phyloP scores from a whole-genome alignment of 169 alveolate species.

The Fabrea salina region DNA sequence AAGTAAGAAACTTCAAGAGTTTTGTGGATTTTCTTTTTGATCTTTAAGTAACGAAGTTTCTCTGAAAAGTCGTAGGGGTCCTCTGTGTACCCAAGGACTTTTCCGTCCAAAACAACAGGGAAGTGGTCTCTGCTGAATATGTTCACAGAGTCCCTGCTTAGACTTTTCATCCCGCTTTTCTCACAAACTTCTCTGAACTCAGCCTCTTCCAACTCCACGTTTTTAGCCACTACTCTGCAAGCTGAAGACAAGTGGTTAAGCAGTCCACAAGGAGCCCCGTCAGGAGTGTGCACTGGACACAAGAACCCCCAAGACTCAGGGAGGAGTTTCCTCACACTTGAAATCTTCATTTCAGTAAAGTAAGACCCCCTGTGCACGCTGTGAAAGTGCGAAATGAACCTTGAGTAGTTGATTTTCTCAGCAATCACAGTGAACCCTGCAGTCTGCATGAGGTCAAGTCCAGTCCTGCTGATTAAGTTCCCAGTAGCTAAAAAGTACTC shows the following conservation, averaged over 20 bases:
- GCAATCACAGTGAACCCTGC: conserved; percentile 98
- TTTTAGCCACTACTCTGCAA: conserved; percentile 76
- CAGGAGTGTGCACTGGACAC: conserved; percentile 99
- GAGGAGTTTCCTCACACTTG: conserved; percentile 95
- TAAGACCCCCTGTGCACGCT: conserved; percentile 99
- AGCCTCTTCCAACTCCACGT: background rate
- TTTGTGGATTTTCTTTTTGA: conserved; percentile 66
- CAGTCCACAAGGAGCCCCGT: conserved; percentile 99
- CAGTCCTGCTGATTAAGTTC: conserved; percentile 84
- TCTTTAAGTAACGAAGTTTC: conserved; percentile 67
- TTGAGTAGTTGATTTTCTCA: conserved; percentile 96
- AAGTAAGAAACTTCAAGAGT: conserved; percentile 85
- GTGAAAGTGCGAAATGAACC: conserved; percentile 97
- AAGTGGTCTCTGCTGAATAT: conserved; percentile 68
- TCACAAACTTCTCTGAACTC: conserved; percentile 30
- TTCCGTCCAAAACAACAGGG: conserved; percentile 91
- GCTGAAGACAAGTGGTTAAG: conserved; percentile 93
- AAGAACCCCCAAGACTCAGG: conserved; percentile 99
- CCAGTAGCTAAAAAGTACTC: conserved; percentile 97
- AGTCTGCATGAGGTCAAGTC: conserved; percentile 87
- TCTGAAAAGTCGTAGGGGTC: conserved; percentile 58
- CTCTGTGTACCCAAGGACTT: conserved; percentile 82
- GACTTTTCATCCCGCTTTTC: conserved; percentile 68
- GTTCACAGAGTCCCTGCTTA: conserved; percentile 72
- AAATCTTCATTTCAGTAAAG: conserved; percentile 96